Percentiles rank a stretch among this genome's conserved stretches.
Evolutionary conservation across 2,329 filamentous ascomycete species (phyloP).

Genomic region (Myotisia sp.): DNA sequence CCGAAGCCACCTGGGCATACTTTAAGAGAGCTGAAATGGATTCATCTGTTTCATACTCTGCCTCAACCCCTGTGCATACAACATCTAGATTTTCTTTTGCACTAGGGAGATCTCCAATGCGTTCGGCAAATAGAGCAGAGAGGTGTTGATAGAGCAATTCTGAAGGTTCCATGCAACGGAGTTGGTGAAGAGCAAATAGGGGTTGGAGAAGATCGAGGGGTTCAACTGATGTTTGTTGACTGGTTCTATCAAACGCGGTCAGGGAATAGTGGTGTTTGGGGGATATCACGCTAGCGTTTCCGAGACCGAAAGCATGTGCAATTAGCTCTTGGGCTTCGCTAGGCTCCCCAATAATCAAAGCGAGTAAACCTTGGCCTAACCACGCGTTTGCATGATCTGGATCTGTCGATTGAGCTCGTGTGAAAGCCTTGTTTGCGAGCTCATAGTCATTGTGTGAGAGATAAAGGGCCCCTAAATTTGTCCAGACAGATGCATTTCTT

Average conservation of each 20-base stretch:
- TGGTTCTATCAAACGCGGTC: slow-evolving; percentile 68
- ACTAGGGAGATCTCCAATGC: slow-evolving; percentile 52
- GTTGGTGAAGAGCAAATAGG: slow-evolving; percentile 73
- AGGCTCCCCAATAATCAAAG: slow-evolving; percentile 57
- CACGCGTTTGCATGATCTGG: slow-evolving; percentile 88
- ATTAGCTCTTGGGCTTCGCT: slow-evolving; percentile 74
- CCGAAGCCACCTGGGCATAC: slow-evolving; percentile 72
- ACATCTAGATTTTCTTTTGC: slow-evolving; percentile 51
- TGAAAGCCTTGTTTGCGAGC: slow-evolving; percentile 82
- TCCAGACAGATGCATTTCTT: slow-evolving; percentile 70
- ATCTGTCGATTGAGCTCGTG: slow-evolving; percentile 80
- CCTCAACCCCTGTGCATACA: slow-evolving; percentile 58
- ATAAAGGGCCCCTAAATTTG: slow-evolving; percentile 77
- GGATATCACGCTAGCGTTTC: slow-evolving; percentile 58
- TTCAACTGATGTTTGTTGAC: slow-evolving; percentile 37
- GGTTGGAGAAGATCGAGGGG: slow-evolving; percentile 56
- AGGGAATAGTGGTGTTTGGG: slow-evolving; percentile 66
- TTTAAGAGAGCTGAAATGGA: slow-evolving; percentile 56
- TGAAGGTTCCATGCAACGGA: slow-evolving; percentile 54
- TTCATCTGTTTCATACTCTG: slow-evolving; percentile 72
- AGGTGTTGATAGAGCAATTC: slow-evolving; percentile 65
- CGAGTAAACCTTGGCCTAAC: slow-evolving; percentile 82
- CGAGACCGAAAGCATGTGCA: slow-evolving; percentile 86
- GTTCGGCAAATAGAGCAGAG: slow-evolving; percentile 65
- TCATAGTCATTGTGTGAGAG: slow-evolving; percentile 68